Evolutionary conservation across 2,329 filamentous ascomycete genomes (phyloP).

Genomic region (Paecilomyces niveus): DNA sequence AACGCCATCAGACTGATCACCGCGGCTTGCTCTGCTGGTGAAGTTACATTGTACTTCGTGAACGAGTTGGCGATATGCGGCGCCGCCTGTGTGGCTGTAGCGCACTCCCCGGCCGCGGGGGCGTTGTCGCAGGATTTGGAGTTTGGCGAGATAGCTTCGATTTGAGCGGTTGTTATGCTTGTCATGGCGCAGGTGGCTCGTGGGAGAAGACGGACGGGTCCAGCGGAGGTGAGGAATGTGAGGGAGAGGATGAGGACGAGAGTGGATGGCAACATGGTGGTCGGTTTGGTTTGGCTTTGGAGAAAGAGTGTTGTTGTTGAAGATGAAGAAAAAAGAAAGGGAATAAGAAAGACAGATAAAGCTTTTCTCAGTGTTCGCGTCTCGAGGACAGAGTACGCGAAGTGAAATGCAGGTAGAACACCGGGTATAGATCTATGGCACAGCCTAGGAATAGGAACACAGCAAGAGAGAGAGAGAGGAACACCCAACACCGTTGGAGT

Average conservation of each 20-base stretch:
- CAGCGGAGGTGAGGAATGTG: constrained; percentile 1
- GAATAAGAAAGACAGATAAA: background rate
- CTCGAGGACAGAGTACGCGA: background rate
- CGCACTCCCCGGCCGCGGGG: constrained; percentile 52
- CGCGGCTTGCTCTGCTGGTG: constrained; percentile 58
- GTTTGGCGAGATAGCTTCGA: constrained; percentile 47
- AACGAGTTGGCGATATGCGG: constrained; percentile 52
- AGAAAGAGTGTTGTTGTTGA: background rate
- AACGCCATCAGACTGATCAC: constrained; percentile 63
- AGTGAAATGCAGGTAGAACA: too few species aligned
- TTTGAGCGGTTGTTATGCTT: constrained; percentile 19
- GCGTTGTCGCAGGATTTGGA: constrained; percentile 48
- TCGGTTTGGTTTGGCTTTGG: background rate
- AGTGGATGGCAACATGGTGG: constrained; percentile 6
- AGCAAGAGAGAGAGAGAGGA: too few species aligned
- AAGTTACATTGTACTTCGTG: constrained; percentile 48
- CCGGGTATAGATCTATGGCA: too few species aligned
- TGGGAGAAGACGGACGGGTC: constrained; percentile 6
- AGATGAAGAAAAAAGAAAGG: background rate
- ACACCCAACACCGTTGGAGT: too few species aligned
- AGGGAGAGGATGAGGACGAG: constrained; percentile 8
- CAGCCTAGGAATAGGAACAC: too few species aligned
- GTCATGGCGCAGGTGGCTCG: background rate
- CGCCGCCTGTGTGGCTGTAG: constrained; percentile 56
- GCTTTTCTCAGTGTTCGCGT: background rate